Base-by-base conservation (phyloP, 805 yeast genomes). In the Priceomyces haplophilus region DNA sequence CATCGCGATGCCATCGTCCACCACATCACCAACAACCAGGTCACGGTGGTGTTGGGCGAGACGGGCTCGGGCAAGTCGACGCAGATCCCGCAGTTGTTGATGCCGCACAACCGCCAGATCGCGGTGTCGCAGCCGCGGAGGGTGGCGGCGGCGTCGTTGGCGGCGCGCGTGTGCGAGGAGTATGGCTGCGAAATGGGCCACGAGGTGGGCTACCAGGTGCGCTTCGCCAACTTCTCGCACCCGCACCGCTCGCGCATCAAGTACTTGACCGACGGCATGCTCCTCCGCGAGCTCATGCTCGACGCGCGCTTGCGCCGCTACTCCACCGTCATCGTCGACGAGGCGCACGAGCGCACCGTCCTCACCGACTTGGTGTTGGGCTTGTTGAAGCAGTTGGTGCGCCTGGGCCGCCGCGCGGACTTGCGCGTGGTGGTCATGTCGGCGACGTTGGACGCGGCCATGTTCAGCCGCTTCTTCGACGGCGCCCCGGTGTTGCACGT, bases 1-100 rank as follows among this genome's bases (percentile, higher is more conserved):
- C 87, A 86, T 47, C 79, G 79, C 52, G 81, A 78, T 34, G 75
- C 79, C 41, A 75, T 91, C 13, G 58, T 85, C 46, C 65, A 73
- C 7, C 77, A 80, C 47, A 56, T 91, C 2, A 44, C 64, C 2
- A 46, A 65, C 8, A 77, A 83, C 53, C 82, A 76, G 48, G 95
- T 89, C 4, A 80, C 90, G 0, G 80, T 91, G 1, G 72, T 91
- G 15, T 85, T 93, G 58, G 98, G 98, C 64, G 98, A 91, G 59
- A 91, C 99, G 0, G 99, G 99, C 64, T 88, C 96, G 6, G 98
- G 98, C 71, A 91, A 91, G 59, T 90, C 98, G 3, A 91, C 99
- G 0, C 99, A 91, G 67, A 82, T 91, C 37, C 98, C 99, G 0
- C 98, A 91, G 59, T 83, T 91, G 50, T 59, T 91, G n/a, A 77